Evolutionary conservation across 2,329 filamentous ascomycete species (phyloP).

Genomic region (Penicillium sp.): DNA sequence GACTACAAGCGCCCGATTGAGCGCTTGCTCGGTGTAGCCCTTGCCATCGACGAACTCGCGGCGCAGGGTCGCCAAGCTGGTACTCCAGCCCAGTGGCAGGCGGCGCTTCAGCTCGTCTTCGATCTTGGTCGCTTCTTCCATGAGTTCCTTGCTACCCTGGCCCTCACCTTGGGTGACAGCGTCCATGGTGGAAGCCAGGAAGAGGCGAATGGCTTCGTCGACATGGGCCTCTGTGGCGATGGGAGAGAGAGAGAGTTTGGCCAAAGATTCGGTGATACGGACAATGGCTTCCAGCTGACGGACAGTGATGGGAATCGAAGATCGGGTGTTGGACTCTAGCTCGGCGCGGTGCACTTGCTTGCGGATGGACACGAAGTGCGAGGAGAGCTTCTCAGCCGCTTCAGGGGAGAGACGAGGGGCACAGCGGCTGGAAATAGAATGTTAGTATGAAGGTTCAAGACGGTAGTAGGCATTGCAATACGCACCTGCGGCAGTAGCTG

Average conservation of each 20-base stretch:
- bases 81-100: conserved; percentile 93
- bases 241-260: conserved; percentile 84
- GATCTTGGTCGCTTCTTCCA: conserved; percentile 83
- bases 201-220: conserved; percentile 94
- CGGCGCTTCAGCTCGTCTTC: conserved; percentile 86
- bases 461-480: conserved; percentile 22
- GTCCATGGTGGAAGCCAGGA: conserved; percentile 97
- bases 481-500: conserved; percentile 92
- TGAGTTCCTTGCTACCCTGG: conserved; percentile 81
- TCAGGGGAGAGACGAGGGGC: conserved; percentile 87
- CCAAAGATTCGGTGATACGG: conserved; percentile 93
- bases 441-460: conserved; percentile 18
- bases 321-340: conserved; percentile 84
- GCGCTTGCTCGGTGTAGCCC: conserved; percentile 82
- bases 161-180: conserved; percentile 88
- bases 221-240: conserved; percentile 90
- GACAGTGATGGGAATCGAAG: conserved; percentile 94
- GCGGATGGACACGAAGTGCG: conserved; percentile 94
- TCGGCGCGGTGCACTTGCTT: conserved; percentile 92
- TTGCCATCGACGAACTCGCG: conserved; percentile 91
- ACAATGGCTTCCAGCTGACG: conserved; percentile 97
- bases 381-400: conserved; percentile 93
- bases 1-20: conserved; percentile 83
- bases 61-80: conserved; percentile 80
- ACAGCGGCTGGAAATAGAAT: conserved; percentile 66